Evolutionary conservation across 2,329 filamentous ascomycete genomes (phyloP).

Genomic region (Penicillium oxalicum): DNA sequence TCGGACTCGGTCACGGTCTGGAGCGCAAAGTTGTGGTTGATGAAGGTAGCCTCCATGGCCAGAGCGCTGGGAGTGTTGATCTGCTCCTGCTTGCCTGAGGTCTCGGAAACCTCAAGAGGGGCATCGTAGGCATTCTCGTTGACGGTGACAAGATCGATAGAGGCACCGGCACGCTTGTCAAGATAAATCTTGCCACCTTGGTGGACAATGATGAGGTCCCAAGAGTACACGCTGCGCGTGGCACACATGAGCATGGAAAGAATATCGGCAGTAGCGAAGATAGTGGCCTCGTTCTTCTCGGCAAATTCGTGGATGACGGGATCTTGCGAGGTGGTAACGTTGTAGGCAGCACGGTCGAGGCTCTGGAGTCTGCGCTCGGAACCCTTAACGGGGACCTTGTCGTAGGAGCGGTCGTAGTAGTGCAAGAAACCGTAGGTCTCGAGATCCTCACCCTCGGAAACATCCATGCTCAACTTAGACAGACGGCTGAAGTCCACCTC

Average conservation of each 20-base stretch:
- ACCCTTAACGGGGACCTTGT: slow-evolving; percentile 87
- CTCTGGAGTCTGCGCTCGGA: slow-evolving; percentile 81
- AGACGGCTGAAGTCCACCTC: slow-evolving; percentile 98
- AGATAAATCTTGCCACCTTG: slow-evolving; percentile 97
- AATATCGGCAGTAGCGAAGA: slow-evolving; percentile 95
- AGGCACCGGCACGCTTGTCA: slow-evolving; percentile 94
- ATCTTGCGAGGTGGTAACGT: slow-evolving; percentile 93
- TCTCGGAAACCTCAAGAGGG: slow-evolving; percentile 79
- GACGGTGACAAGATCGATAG: slow-evolving; percentile 94
- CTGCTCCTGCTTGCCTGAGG: slow-evolving; percentile 67
- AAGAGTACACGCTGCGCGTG: slow-evolving; percentile 92
- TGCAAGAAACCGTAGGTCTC: slow-evolving; percentile 96
- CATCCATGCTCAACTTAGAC: slow-evolving; percentile 89
- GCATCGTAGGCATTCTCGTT: slow-evolving; percentile 98
- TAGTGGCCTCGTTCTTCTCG: slow-evolving; percentile 90
- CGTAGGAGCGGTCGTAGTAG: slow-evolving; percentile 94
- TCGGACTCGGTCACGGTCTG: slow-evolving; percentile 86
- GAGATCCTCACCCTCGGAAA: slow-evolving; percentile 89
- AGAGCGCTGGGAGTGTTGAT: slow-evolving; percentile 92
- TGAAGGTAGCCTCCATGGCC: slow-evolving; percentile 95
- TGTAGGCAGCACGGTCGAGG: slow-evolving; percentile 92
- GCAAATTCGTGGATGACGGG: slow-evolving; percentile 95
- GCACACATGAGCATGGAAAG: slow-evolving; percentile 99
- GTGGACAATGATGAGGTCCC: slow-evolving; percentile 91
- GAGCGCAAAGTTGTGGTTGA: slow-evolving; percentile 99